Percentiles rank a stretch among this genome's conserved stretches.
Conservation (phyloP, 495 filamentous ascomycete species). For the Chaetomium cochliodes region DNA sequence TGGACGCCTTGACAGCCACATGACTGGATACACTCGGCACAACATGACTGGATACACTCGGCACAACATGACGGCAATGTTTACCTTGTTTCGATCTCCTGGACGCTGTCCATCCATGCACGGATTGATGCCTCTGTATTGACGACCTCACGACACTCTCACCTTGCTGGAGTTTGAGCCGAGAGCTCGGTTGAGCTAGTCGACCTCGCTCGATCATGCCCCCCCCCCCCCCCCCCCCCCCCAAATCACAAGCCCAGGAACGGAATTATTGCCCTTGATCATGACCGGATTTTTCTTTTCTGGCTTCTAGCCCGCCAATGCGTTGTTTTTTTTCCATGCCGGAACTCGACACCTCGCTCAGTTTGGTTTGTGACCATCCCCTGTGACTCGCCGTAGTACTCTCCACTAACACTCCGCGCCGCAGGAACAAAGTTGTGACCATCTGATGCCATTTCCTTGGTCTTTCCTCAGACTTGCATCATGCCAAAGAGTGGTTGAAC, state of each 20-base stretch:
- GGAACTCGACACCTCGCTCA: constrained; percentile 26
- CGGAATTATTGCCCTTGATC: background rate
- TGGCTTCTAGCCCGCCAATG: constrained; percentile 13
- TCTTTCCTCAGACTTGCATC: constrained; percentile 28
- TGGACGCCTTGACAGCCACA: background rate
- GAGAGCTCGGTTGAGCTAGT: background rate
- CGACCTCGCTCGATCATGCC: background rate
- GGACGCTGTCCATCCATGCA: background rate
- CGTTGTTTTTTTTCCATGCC: constrained; percentile 1
- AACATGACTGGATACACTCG: background rate
- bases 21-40: background rate
- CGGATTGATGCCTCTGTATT: background rate
- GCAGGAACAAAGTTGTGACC: constrained; percentile 54
- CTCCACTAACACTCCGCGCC: constrained; percentile 31
- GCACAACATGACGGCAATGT: background rate
- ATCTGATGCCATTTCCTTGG: constrained; percentile 39
- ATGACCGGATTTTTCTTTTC: constrained; percentile 1
- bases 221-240: too few species aligned
- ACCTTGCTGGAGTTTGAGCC: background rate
- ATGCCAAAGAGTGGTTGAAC: constrained; percentile 36
- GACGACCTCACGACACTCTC: background rate
- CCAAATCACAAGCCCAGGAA: background rate
- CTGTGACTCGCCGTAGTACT: constrained; percentile 12
- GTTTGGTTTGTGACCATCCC: constrained; percentile 41
- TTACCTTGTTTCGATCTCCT: background rate